phyloP scores from a whole-genome alignment of 805 yeast genomes.

The Kazachstania africana region DNA sequence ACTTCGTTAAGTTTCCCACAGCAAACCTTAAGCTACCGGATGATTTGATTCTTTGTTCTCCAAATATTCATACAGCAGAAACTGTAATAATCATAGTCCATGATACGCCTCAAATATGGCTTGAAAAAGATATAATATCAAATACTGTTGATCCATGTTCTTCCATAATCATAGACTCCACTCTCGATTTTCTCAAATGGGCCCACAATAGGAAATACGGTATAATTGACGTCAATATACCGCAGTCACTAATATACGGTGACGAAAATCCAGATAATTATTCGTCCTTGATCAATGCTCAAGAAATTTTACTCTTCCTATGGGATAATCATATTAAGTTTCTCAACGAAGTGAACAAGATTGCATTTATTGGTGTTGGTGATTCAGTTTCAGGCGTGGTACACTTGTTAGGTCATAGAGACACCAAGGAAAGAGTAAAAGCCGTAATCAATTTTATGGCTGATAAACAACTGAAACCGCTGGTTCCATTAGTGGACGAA shows the following conservation, averaged over 20 bases:
- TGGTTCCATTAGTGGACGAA: constrained; percentile 84
- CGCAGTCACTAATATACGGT: constrained; percentile 36
- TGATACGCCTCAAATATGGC: constrained; percentile 92
- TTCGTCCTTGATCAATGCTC: constrained; percentile 56
- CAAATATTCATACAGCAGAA: constrained; percentile 54
- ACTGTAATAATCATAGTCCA: constrained; percentile 64
- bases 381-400: constrained; percentile 81
- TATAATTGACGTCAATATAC: constrained; percentile 73
- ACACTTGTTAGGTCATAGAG: constrained; percentile 78
- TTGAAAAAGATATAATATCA: constrained; percentile 62
- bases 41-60: constrained; percentile 39
- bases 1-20: constrained; percentile 61
- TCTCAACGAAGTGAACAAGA: constrained; percentile 49
- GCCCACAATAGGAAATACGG: constrained; percentile 51
- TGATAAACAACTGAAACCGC: constrained; percentile 56
- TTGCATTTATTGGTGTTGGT: constrained; percentile 80
- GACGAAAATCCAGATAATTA: constrained; percentile 44
- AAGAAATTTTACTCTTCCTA: constrained; percentile 62
- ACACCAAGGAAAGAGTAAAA: constrained; percentile 48
- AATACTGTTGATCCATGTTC: constrained; percentile 68
- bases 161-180: constrained; percentile 66
- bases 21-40: constrained; percentile 27
- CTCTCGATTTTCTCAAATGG: constrained; percentile 63
- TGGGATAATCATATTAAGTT: constrained; percentile 89
- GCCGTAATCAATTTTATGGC: constrained; percentile 64